Base-by-base conservation (phyloP, 768 basidiomycete genomes). In the Hericium erinaceus region DNA sequence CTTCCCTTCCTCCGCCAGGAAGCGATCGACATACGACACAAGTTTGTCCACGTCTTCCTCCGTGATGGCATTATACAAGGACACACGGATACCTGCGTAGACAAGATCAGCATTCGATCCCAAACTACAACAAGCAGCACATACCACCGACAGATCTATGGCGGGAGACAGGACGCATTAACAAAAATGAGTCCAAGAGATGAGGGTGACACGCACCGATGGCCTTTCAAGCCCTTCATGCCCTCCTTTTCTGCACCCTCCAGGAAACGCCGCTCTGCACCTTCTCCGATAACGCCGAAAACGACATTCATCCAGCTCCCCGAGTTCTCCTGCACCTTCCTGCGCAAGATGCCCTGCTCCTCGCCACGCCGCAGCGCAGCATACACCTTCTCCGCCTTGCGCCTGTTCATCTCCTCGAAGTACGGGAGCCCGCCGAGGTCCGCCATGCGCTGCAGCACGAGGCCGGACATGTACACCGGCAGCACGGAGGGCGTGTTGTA, bases 231-330 rank as follows among this genome's bases (percentile, higher is more conserved):
- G 38, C 89, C 89, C 64, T 84, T 85, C 80, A 98, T 84, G 0
- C 89, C 91, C 57, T 70, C 75, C 63, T 75, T 76, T 66, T 92
- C 87, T 0, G 95, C 95, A 10, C 88, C 92, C 18, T 79, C 76
- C 62, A 98, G 68, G 69, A 98, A 98, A 64, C 74, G 71, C 64
- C 81, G 80, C 69, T 97, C 77, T 18, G 76, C 78, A 1, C 79
- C 87, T n/a, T 89, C 85, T 0, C 84, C 88, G 12, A 82, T 61
- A 12, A 95, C 74, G 55, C 82, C 80, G 71, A 98, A 98, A 0
- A 92, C 89, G 15, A 92, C 78, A 68, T 99, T 99, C 95, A 98
- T 98, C 84, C 89, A 89, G 71, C 95, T 98, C 59, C 87, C 80
- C 51, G 85, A 83, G 5, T 82, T 87, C 57, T 79, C 77, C 65